Base-by-base conservation (phyloP, 352 stramenopile genomes). In the Phytophthora citricola region DNA sequence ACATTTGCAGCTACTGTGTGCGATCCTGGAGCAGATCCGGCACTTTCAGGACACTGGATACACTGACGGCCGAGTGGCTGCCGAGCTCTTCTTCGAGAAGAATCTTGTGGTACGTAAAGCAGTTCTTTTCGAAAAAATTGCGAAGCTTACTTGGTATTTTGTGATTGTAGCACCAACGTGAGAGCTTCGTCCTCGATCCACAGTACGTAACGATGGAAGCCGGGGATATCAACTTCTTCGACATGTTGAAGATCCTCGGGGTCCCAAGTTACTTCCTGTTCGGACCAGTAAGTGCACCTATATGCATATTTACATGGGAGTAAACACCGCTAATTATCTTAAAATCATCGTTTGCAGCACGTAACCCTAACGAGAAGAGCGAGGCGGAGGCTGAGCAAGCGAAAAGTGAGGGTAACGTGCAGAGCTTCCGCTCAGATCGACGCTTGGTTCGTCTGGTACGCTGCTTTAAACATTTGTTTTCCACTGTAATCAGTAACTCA, bases 1-100 rank as follows among this genome's bases (percentile, higher is more conserved):
- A 36, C 48, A 1, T 3, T 39, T 45, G 12, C 39, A 80, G 75
- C 47, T 90, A 3, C 79, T 98, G 26, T 95, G 85, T 63, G 82
- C 89, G 7, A 90, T 98, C 34, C 75, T 95, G 45, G 94, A 98
- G 69, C 92, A 98, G 65, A 80, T 98, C n/a, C 87, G 92, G 6
- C 85, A 98, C 58, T 98, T 98, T 67, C 54, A 85, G 4, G 66
- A 93, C 4, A 98, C 95, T 10, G 81, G 86, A 10, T 98, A 98
- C 75, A 78, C 78, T 5, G 95, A 98, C 75, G 92, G 89, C 17
- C 78, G 90, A 45, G 84, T 87, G 24, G 57, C 71, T 6, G 69
- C 75, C 4, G 94, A 98, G 64, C 66, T 94, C 2, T 63, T 64
- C 20, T 91, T 92, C 52, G 87, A 96, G 51, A 61, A 83, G 12